A percentile compares a stretch with the other conserved stretches of the same genome.
These are phyloP conservation scores for Nadsonia commutata DNA, from an alignment of 1,139 yeast species.

Conservation along the genomic window DNA sequence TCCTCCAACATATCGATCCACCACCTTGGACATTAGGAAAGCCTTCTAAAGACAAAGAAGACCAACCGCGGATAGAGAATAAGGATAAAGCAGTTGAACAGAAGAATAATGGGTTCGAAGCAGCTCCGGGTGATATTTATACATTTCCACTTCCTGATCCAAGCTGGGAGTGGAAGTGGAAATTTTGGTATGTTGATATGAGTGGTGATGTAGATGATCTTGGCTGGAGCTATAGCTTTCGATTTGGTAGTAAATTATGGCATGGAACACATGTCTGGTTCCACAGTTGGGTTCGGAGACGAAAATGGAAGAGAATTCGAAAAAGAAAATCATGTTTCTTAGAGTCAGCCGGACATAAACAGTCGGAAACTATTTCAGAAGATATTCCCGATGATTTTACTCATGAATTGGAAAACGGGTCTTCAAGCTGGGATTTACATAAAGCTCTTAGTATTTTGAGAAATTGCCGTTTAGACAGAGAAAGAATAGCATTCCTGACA, in stretches of 20 bases:
- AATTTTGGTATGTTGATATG: slow-evolving; percentile 60
- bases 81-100: too few relatives aligned
- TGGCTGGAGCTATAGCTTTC: slow-evolving; percentile 55
- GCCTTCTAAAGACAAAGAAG: too few relatives aligned
- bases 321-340: not conserved
- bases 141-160: slow-evolving; percentile 50
- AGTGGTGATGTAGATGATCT: slow-evolving; percentile 58
- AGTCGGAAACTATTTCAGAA: too few relatives aligned
- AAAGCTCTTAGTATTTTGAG: too few relatives aligned
- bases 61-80: too few relatives aligned
- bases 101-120: slow-evolving; percentile 6
- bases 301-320: slow-evolving; percentile 28
- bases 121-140: slow-evolving; percentile 25
- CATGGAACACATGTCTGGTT: slow-evolving; percentile 26
- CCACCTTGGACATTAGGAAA: slow-evolving; percentile 24
- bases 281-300: slow-evolving; percentile 27
- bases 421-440: too few relatives aligned
- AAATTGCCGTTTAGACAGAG: not conserved
- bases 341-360: too few relatives aligned
- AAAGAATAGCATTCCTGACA: too few relatives aligned
- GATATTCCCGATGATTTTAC: too few relatives aligned
- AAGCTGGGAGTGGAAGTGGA: slow-evolving; percentile 63
- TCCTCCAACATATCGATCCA: slow-evolving; percentile 43
- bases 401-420: too few relatives aligned
- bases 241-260: slow-evolving; percentile 25